Base-by-base conservation (phyloP, 371 early-diverging fungal species). In the Apophysomyces sp. region DNA sequence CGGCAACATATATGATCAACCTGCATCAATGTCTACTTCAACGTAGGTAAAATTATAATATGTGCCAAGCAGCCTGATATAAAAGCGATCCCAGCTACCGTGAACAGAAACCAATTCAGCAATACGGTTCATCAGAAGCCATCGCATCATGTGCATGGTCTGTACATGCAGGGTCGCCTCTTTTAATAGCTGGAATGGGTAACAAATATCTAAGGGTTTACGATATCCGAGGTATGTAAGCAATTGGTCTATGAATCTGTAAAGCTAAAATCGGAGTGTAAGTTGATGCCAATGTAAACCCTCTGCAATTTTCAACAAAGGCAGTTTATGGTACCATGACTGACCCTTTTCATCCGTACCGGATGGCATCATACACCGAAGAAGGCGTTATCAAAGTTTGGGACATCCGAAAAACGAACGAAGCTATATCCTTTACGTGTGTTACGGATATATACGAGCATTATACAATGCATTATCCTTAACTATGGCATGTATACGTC, bases 141-240 rank as follows among this genome's bases (percentile, higher is more conserved):
- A 84, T 91, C 36, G 77, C 85, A 7, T 90, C 92, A 0, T 88
- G 89, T 32, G 81, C 86, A 1, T 94, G 94, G 95, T 72, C 76
- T 9, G 78, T 88, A 12, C 80, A 83, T 36, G 68, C 69, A 12
- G 69, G 69, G 16, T 72, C 84, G 4, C 82, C 74, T 6, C 70
- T 78, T 30, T 68, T 93, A 13, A 85, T 89, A 9, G 90, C 92
- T 9, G 94, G 93, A 16, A 90, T 93, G 89, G 88, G 86, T 4
- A 65, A 74, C 61, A 93, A 90, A 63, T 89, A 81, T 61, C 76
- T 93, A 27, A 78, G 90, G 13, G 80, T 88, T 1, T 92, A 84
- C 64, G 94, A 94, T 71, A 73, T 89, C 32, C 72, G 92, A 82
- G 74, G 83, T 76, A 49, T 9, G 0, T 24, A 34, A 16, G 2